Base-by-base conservation (phyloP, 1,284 basidiomycete genomes). In the Agaricales sp. region DNA sequence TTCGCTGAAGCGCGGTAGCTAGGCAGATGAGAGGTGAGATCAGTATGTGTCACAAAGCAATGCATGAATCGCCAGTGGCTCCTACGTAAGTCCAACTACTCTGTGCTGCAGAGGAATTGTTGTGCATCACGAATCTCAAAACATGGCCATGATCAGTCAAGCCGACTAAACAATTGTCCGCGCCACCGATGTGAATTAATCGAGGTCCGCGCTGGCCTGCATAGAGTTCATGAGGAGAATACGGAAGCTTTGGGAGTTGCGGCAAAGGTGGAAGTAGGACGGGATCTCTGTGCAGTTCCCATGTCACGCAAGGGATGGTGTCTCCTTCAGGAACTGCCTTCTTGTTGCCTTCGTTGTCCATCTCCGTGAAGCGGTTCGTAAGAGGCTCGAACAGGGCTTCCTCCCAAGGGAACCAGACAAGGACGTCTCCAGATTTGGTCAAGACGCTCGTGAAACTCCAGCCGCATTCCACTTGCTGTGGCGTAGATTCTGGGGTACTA, bases 111-210 rank as follows among this genome's bases (percentile, higher is more conserved):
- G n/a, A n/a, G n/a, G n/a, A n/a, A n/a, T n/a, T n/a, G n/a, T n/a
- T n/a, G n/a, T n/a, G 65, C 26, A 65, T 61, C 24, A 67, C 63
- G 57, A 77, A 79, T 56, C 76, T 78, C 51, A 89, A 62, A 48
- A 89, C 82, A 60, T 90, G 87, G 0, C 87, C 87, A 46, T 74
- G 70, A 59, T 88, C 82, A 23, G 87, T 91, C 55, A 93, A 65
- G 8, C 82, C 91, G 50, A 92, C 66, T 19, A 92, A 60, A 54
- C 77, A 73, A 44, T 71, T 70, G 48, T 83, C 75, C 52, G 87
- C 73, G 2, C 75, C 82, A 2, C 87, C 89, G 47, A 94, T 85
- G 63, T 88, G 81, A 41, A 90, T 70, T n/a, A 92, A 68, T 54
- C 30, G 30, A 35, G 8, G 8, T 4, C 63, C 61, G 3, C 58